Evolutionary conservation across 305 asterid species (phyloP).

Genomic region (Solanum chacoense): DNA sequence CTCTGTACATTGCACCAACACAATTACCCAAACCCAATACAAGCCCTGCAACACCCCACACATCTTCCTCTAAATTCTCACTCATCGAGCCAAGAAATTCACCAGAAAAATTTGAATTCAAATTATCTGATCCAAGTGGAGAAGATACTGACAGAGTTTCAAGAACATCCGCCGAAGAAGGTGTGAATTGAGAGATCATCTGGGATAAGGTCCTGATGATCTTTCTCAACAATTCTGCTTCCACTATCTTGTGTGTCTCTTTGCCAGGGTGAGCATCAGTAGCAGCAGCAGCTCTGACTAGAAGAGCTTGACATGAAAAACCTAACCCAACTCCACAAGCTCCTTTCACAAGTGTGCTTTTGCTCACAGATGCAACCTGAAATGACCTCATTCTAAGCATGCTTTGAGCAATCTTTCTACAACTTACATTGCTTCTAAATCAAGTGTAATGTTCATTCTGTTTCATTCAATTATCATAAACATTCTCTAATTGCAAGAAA

Average conservation of each 20-base stretch:
- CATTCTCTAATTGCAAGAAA: slow-evolving; percentile 1
- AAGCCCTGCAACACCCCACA: slow-evolving; percentile 86
- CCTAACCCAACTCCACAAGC: slow-evolving; percentile 98
- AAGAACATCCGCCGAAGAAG: slow-evolving; percentile 45
- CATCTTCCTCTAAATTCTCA: slow-evolving; percentile 61
- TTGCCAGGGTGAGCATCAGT: slow-evolving; percentile 24
- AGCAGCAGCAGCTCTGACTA: slow-evolving; percentile 47
- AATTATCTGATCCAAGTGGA: slow-evolving; percentile 35
- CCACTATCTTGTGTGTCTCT: slow-evolving; percentile 39
- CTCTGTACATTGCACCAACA: slow-evolving; percentile 67
- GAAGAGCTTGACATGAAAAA: slow-evolving; percentile 75
- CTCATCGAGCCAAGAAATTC: slow-evolving; percentile 23
- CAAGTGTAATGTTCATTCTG: neutral
- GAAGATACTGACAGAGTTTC: slow-evolving; percentile 38
- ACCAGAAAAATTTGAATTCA: slow-evolving; percentile 16
- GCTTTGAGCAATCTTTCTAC: neutral
- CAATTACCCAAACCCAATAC: slow-evolving; percentile 74
- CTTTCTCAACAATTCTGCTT: slow-evolving; percentile 51
- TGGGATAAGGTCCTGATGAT: slow-evolving; percentile 48
- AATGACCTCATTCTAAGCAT: slow-evolving; percentile 8
- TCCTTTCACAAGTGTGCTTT: slow-evolving; percentile 86
- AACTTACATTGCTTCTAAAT: neutral
- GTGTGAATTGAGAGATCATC: slow-evolving; percentile 51
- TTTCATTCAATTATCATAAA: neutral
- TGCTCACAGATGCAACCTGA: slow-evolving; percentile 73